Evolutionary conservation across 768 basidiomycete genomes (phyloP), one percentile per base, ranked within the genome.

Genomic region (Amanita pallidorosea): DNA sequence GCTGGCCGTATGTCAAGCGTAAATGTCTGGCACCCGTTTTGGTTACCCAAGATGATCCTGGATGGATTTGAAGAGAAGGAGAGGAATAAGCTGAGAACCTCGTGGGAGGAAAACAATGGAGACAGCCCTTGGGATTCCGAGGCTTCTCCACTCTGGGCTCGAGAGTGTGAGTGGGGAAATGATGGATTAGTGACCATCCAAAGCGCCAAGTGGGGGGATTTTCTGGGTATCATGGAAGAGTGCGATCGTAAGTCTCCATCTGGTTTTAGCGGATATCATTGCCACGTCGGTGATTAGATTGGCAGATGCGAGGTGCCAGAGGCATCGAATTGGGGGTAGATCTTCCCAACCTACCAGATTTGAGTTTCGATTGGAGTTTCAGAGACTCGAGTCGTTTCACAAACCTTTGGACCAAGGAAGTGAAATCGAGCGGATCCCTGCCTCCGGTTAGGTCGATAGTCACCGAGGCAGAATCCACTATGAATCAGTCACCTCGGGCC

Each of bases 161-260:
- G 67, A 47, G 77, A 80, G 37, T 60, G 69, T 15, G 70, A 77
- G 45, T 82, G 83, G 78, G 94, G 92, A 0, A 94, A 96, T 62
- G 94, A 97, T 59, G 92, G 91, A 0, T 73, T 97, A 33, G 94
- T 98, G 13, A 85, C 85, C 13, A 74, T 99, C n/a, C 81, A 88
- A 56, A 88, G 86, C 58, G 91, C 96, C 5, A 81, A 83, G 56
- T 98, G 95, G 94, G 96, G 96, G 15, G 89, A 96, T 61, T 97
- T 93, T 63, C 68, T 99, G 29, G 96, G 96, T 3, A 79, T 80
- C 15, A 71, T 98, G 60, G 87, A 95, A 55, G 85, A 83, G 1
- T 86, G 83, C 58, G 93, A 99, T 70, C 96, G 74, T 77, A 55
- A 57, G 74, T 64, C 22, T 38, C 36, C 37, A 18, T 22, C 38